Base-by-base conservation (phyloP, 2,329 filamentous ascomycete genomes). In the Huntiella savannae region DNA sequence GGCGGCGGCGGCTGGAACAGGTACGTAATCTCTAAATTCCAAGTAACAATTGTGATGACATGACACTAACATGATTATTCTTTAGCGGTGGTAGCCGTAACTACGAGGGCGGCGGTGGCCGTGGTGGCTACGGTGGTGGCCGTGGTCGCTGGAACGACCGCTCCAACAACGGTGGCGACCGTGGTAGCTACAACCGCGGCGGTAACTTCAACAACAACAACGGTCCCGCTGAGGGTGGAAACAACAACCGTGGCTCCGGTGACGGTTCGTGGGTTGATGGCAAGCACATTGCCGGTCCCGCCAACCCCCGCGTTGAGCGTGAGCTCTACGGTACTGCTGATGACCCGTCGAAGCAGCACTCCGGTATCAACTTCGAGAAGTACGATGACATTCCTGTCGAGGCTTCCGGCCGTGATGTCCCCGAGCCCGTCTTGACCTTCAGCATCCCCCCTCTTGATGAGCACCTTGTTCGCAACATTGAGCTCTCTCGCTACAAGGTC, bases 361-460 rank as follows among this genome's bases (percentile, higher is more conserved):
- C 86, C 33, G 91, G 91, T 65, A 96, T 98, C 81, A 98, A 98
- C 75, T 98, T 98, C 62, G 81, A 94, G 70, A 98, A 98, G 73
- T 98, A 98, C 67, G 91, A 98, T 60, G 91, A 98, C 64, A 98
- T 98, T 54, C 91, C 91, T 47, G 91, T 98, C 53, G 91, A 96
- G 67, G 91, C 91, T 53, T 95, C 88, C 50, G 91, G 91, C 51
- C 79, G 85, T 46, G 77, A 93, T 59, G 86, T 96, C 45, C 91
- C 91, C 40, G 91, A 96, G 59, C 82, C 88, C 36, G 84, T 95
- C 54, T 79, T 79, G 54, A 73, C 77, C 51, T 98, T 98, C 74
- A 85, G 77, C 60, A 93, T 91, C 66, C 91, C 91, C 54, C 91
- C 91, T 58, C 74, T 98, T 55, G 91, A 98, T 59, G 82, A 93